Conservation (phyloP, 176 grass and related monocot genomes). For the Saccharum spontaneum region DNA sequence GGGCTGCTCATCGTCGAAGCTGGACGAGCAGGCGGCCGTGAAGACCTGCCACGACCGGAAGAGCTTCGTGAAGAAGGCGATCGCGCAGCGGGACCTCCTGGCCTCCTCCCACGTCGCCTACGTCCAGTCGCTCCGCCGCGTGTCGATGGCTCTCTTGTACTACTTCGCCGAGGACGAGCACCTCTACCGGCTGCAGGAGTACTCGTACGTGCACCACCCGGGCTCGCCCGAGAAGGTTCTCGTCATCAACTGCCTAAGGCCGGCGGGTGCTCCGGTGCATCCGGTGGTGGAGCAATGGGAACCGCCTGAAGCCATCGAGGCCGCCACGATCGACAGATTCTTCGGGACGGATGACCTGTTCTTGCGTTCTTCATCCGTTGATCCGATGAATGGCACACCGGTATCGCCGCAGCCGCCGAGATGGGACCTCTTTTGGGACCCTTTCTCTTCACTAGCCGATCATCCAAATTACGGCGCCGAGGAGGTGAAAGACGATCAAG, state of each 20-base stretch:
- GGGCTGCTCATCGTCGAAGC: slow-evolving; percentile 93
- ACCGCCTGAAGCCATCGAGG: slow-evolving; percentile 42
- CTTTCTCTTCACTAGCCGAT: slow-evolving; percentile 42
- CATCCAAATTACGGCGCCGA: slow-evolving; percentile 5
- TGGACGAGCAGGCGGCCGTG: slow-evolving; percentile 71
- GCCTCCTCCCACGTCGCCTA: slow-evolving; percentile 72
- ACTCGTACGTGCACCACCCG: slow-evolving; percentile 34
- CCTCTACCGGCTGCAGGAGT: slow-evolving; percentile 47
- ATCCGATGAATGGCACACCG: neutral
- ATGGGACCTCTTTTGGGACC: slow-evolving; percentile 56
- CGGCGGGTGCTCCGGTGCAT: slow-evolving; percentile 34
- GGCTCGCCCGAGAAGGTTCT: slow-evolving; percentile 47
- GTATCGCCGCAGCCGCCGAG: slow-evolving; percentile 15
- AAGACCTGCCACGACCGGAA: slow-evolving; percentile 69
- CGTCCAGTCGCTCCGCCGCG: slow-evolving; percentile 62
- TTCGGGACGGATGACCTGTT: slow-evolving; percentile 35
- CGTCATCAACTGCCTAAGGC: slow-evolving; percentile 26
- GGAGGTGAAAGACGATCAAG: neutral
- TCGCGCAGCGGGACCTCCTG: slow-evolving; percentile 61
- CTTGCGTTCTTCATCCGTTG: slow-evolving; percentile 22
- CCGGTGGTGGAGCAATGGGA: slow-evolving; percentile 56
- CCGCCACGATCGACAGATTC: slow-evolving; percentile 43
- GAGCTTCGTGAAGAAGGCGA: slow-evolving; percentile 78
- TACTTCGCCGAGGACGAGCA: slow-evolving; percentile 71
- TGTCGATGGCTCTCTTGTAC: slow-evolving; percentile 64